Conservation (phyloP, 176 grass and related monocot genomes). For the Hordeum marinum region DNA sequence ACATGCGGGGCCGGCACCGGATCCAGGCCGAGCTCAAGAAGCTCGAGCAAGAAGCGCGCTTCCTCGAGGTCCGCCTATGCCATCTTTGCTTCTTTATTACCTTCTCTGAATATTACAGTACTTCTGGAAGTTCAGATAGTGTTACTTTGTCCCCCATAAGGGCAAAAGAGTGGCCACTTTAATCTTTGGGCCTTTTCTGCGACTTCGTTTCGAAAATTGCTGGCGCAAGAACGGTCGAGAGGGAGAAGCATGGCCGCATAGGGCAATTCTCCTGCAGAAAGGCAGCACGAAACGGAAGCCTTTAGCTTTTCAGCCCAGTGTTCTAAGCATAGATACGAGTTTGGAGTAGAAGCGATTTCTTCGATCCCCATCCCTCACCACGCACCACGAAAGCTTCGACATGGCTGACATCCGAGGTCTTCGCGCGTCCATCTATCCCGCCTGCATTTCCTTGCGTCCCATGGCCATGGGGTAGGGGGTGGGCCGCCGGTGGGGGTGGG, state of each 20-base stretch:
- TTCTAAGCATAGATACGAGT: background rate
- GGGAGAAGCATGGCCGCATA: no score
- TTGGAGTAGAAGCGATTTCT: background rate
- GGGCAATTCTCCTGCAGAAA: background rate
- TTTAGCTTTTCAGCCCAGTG: background rate
- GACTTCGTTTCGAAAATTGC: background rate
- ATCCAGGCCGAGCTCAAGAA: constrained; percentile 70
- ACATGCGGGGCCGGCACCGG: constrained; percentile 53
- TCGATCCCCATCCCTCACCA: background rate
- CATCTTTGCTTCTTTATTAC: background rate
- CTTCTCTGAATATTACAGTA: background rate
- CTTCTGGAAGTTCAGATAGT: background rate
- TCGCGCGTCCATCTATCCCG: background rate
- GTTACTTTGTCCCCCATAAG: background rate
- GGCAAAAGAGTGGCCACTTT: background rate
- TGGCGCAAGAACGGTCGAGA: background rate
- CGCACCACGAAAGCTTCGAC: background rate
- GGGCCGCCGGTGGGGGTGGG: background rate
- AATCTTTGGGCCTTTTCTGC: background rate
- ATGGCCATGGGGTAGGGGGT: background rate
- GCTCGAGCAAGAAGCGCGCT: constrained; percentile 58
- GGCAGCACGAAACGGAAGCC: background rate
- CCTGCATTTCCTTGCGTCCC: background rate
- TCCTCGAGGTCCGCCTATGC: constrained; percentile 37
- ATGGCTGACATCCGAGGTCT: background rate